Evolutionary conservation across 2,329 filamentous ascomycete species (phyloP).

Genomic region (Paecilomyces variotii): DNA sequence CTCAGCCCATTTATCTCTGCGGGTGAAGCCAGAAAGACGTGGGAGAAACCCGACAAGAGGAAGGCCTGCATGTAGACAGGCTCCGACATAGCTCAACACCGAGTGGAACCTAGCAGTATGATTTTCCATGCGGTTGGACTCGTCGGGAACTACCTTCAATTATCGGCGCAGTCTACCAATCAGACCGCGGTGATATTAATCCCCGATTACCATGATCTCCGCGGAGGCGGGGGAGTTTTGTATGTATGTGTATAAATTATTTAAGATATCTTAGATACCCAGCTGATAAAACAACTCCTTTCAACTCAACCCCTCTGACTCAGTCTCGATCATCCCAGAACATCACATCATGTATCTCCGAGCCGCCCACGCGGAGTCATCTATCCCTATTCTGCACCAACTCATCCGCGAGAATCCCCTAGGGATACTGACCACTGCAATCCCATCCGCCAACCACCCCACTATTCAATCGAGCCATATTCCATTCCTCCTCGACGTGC

Average conservation of each 20-base stretch:
- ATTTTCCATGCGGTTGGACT: background rate
- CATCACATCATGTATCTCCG: slow-evolving; percentile 52
- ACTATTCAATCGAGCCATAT: slow-evolving; percentile 54
- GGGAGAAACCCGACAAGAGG: no score
- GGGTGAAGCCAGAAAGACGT: no score
- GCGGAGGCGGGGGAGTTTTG: background rate
- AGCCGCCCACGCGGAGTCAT: slow-evolving; percentile 44
- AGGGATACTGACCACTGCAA: slow-evolving; percentile 56
- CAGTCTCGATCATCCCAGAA: background rate
- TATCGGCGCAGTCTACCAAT: background rate
- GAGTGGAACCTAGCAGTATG: background rate
- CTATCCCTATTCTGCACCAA: slow-evolving; percentile 43
- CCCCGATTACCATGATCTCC: background rate
- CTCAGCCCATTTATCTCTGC: no score
- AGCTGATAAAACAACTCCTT: no score
- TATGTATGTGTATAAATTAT: background rate
- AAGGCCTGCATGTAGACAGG: no score
- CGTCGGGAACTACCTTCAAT: background rate
- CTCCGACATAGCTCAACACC: background rate
- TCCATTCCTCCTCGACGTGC: slow-evolving; percentile 50
- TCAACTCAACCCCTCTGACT: background rate
- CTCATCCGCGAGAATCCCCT: slow-evolving; percentile 55
- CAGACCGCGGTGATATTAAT: background rate
- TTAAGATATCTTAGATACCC: background rate
- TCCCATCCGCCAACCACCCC: slow-evolving; percentile 42